These are phyloP conservation scores for Akanthomyces lecanii DNA, from an alignment of 2,329 filamentous ascomycete genomes.

Conservation along the genomic window DNA sequence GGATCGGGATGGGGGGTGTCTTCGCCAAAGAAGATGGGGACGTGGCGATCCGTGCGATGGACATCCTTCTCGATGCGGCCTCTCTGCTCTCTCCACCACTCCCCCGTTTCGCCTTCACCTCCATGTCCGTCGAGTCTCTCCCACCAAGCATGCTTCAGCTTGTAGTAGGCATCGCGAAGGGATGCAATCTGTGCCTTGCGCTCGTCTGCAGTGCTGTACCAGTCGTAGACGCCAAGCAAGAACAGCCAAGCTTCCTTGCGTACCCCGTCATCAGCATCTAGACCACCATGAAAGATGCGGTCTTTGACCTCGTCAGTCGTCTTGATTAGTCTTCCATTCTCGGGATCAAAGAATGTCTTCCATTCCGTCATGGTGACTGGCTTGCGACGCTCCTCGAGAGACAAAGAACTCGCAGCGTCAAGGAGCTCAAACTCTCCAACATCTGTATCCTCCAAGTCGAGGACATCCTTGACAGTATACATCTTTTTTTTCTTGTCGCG, in stretches of 20 bases:
- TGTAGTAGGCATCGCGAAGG: constrained; percentile 86
- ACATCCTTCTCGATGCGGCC: constrained; percentile 97
- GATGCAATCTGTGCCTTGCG: constrained; percentile 78
- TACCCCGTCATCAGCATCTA: constrained; percentile 84
- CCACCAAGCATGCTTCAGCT: constrained; percentile 95
- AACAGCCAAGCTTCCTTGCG: constrained; percentile 97
- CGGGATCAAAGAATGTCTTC: constrained; percentile 80
- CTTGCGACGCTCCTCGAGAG: constrained; percentile 71
- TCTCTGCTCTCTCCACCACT: constrained; percentile 96
- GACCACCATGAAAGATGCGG: constrained; percentile 90
- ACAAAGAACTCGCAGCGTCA: constrained; percentile 70
- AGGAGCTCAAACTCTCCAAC: constrained; percentile 95
- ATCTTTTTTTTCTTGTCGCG: constrained; percentile 78
- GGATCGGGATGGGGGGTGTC: constrained; percentile 96
- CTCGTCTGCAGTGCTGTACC: constrained; percentile 86
- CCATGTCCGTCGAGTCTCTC: constrained; percentile 81
- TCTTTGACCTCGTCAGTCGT: constrained; percentile 94
- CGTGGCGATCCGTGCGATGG: constrained; percentile 89
- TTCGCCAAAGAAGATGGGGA: constrained; percentile 93
- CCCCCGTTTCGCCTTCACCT: constrained; percentile 73
- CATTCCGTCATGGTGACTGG: constrained; percentile 80
- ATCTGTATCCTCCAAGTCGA: constrained; percentile 90
- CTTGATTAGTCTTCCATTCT: constrained; percentile 68
- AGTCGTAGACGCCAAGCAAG: constrained; percentile 84
- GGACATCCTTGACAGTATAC: constrained; percentile 87